These are phyloP conservation scores for Leccinellum albellum DNA, from an alignment of 768 basidiomycete genomes.

Conservation along the genomic window DNA sequence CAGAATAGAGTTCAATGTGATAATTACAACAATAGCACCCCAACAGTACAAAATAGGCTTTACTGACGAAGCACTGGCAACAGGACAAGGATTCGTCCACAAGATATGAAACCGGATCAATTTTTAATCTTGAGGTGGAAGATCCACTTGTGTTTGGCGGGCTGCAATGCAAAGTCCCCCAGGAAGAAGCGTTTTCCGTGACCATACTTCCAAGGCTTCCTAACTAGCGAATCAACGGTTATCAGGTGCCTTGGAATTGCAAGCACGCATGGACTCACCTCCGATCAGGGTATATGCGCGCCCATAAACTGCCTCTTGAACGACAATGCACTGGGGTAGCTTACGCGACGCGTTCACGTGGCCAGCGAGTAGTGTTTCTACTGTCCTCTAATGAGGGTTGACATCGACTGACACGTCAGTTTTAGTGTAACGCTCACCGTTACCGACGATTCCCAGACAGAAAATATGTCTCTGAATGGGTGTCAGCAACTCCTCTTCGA, in stretches of 20 bases:
- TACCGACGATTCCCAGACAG: slow-evolving; percentile 8
- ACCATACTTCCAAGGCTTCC: slow-evolving; percentile 28
- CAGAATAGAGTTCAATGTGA: background rate
- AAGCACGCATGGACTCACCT: slow-evolving; percentile 2
- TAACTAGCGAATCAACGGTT: slow-evolving; percentile 10
- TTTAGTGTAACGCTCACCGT: slow-evolving; percentile 16
- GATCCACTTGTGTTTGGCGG: slow-evolving; percentile 28
- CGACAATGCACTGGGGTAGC: slow-evolving; percentile 15
- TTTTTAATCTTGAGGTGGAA: slow-evolving; percentile 16
- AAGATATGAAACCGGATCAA: background rate
- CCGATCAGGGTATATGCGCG: slow-evolving; percentile 16
- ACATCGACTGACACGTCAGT: background rate
- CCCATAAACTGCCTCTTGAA: slow-evolving; percentile 11
- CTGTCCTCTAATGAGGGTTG: slow-evolving; percentile 10
- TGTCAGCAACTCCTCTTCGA: background rate
- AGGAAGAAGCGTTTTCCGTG: slow-evolving; percentile 26
- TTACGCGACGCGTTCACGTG: slow-evolving; percentile 13
- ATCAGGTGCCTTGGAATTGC: background rate
- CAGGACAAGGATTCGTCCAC: background rate
- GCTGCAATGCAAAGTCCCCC: slow-evolving; percentile 11
- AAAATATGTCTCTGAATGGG: slow-evolving; percentile 3
- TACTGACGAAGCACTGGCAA: background rate
- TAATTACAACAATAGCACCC: slow-evolving; percentile 1
- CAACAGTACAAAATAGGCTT: background rate
- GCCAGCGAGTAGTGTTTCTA: slow-evolving; percentile 23